phyloP scores from a whole-genome alignment of 139 green algal species.

The Mychonastes homosphaera region DNA sequence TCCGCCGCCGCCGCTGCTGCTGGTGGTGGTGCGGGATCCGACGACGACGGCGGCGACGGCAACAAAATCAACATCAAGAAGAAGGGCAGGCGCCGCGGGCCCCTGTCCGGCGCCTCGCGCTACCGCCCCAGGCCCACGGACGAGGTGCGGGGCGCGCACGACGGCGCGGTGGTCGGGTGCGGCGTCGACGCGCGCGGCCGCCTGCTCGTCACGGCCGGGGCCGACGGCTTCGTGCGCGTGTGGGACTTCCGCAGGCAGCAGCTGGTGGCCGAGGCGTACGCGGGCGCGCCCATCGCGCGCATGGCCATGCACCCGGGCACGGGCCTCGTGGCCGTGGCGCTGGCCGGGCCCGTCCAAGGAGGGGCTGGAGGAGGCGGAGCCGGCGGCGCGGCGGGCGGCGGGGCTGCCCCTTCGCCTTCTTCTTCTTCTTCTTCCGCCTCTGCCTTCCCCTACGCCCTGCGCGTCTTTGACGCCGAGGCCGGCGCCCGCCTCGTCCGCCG shows the following conservation, averaged over 20 bases:
- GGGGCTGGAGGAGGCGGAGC: too few species aligned
- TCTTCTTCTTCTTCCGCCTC: too few species aligned
- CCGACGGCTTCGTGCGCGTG: conserved; percentile 51
- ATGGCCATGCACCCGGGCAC: conserved; percentile 29
- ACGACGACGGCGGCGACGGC: too few species aligned
- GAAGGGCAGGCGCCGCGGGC: too few species aligned
- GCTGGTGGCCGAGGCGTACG: conserved; percentile 22
- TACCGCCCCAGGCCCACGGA: too few species aligned
- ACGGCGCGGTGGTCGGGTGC: conserved; percentile 51
- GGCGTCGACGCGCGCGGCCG: conserved; percentile 57
- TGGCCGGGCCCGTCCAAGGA: conserved; percentile 20
- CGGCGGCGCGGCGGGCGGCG: too few species aligned
- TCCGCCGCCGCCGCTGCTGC: not conserved
- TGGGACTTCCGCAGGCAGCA: conserved; percentile 69
- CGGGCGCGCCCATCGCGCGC: conserved; percentile 9
- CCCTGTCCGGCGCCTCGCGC: too few species aligned
- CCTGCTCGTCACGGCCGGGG: conserved; percentile 45
- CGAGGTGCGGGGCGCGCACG: conserved; percentile 49
- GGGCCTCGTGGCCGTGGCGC: conserved; percentile 36
- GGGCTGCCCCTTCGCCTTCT: too few species aligned
- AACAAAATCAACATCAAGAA: too few species aligned
- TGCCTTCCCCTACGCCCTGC: conserved; percentile 20
- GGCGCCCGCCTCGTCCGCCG: conserved; percentile 55
- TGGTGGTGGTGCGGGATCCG: not conserved
- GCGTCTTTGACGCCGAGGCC: conserved; percentile 42